Percentiles rank a stretch among this genome's conserved stretches.
Conservation (phyloP, 2,329 filamentous ascomycete genomes). For the Aspergillus fijiensis region DNA sequence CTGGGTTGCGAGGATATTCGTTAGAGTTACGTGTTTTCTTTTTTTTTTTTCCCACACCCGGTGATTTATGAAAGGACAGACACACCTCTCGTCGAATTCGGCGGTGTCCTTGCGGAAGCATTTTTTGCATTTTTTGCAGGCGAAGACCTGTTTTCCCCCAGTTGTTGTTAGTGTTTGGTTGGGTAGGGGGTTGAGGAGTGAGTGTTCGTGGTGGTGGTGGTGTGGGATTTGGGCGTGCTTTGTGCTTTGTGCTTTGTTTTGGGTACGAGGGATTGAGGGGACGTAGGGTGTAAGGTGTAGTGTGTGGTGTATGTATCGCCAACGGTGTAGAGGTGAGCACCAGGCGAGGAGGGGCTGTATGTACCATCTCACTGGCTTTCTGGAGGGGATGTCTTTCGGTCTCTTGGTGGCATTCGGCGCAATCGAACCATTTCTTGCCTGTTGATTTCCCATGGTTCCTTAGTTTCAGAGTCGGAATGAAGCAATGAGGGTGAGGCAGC, state of each 20-base stretch:
- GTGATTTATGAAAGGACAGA: too few relatives aligned
- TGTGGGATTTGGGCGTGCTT: background rate
- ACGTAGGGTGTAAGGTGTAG: background rate
- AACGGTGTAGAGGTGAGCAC: too few relatives aligned
- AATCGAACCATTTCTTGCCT: conserved; percentile 99
- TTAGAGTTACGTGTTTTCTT: background rate
- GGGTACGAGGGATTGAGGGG: background rate
- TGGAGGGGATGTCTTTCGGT: conserved; percentile 72
- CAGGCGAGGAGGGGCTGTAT: background rate
- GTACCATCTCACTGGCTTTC: conserved; percentile 77
- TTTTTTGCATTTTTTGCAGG: conserved; percentile 99
- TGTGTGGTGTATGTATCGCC: too few relatives aligned
- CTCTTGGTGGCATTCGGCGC: conserved; percentile 88
- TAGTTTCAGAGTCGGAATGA: too few relatives aligned
- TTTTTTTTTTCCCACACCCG: too few relatives aligned
- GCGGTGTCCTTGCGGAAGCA: conserved; percentile 91
- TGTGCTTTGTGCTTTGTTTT: too few relatives aligned
- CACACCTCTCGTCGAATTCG: conserved; percentile 80
- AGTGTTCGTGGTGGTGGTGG: background rate
- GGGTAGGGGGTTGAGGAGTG: background rate
- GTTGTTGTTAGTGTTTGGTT: background rate
- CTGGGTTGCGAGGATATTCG: conserved; percentile 38
- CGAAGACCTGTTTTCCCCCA: conserved; percentile 59
- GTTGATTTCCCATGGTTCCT: background rate
- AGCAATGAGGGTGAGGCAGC: too few relatives aligned